phyloP scores from a whole-genome alignment of 129 eudicot genomes.

The Centaurea solstitialis region DNA sequence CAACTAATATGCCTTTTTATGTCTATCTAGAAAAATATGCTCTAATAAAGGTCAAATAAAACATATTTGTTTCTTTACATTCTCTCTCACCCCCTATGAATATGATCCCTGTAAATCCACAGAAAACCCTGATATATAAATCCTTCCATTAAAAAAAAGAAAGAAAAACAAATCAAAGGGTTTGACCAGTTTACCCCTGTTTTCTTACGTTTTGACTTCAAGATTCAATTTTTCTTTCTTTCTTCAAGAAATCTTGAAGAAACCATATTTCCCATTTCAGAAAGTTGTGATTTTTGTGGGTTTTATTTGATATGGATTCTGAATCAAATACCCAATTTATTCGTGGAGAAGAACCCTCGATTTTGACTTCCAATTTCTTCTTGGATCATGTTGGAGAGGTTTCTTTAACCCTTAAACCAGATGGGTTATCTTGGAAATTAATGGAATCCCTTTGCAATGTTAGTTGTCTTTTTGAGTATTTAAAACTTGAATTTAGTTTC shows the following conservation, averaged over 20 bases:
- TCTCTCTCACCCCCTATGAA: not conserved
- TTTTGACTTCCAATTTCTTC: slow-evolving; percentile 46
- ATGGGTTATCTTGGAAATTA: slow-evolving; percentile 66
- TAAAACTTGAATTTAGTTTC: not conserved
- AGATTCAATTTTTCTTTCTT: slow-evolving; percentile 6
- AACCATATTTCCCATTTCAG: slow-evolving; percentile 8
- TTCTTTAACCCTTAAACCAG: slow-evolving; percentile 52
- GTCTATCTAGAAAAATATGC: too few relatives aligned
- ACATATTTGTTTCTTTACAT: slow-evolving; percentile 14
- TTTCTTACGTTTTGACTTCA: slow-evolving; percentile 18
- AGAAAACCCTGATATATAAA: slow-evolving; percentile 5
- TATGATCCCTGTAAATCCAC: slow-evolving; percentile 33
- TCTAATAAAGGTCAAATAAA: not conserved
- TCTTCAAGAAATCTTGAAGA: slow-evolving; percentile 8
- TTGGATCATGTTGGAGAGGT: slow-evolving; percentile 84
- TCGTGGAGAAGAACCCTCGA: slow-evolving; percentile 32
- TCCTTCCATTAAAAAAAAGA: slow-evolving; percentile 18
- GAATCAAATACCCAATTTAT: slow-evolving; percentile 20
- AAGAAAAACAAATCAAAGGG: slow-evolving; percentile 34
- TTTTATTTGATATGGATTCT: slow-evolving; percentile 48
- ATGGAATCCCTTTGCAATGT: slow-evolving; percentile 59
- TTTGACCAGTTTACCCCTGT: slow-evolving; percentile 24
- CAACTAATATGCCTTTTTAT: too few relatives aligned
- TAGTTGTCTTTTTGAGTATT: slow-evolving; percentile 25
- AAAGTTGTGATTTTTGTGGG: slow-evolving; percentile 21